These are phyloP conservation scores for Termitomyces sp. DNA, from an alignment of 1,284 basidiomycete genomes.

Conservation along the genomic window DNA sequence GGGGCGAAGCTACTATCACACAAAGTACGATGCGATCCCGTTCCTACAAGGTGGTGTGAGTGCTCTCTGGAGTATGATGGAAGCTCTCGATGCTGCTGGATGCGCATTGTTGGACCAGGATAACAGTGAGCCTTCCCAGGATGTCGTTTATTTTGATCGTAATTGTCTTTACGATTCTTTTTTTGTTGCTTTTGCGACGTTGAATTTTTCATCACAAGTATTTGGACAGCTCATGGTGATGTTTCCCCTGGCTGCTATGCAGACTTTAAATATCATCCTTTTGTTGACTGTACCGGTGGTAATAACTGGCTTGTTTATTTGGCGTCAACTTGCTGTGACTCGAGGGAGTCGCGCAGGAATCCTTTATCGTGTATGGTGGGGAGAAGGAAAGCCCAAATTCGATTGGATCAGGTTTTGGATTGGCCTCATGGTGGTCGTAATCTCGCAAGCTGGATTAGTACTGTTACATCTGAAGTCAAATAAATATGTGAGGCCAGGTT, in stretches of 20 bases:
- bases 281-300: constrained; percentile 59
- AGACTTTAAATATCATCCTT: constrained; percentile 52
- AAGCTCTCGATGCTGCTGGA: constrained; percentile 51
- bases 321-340: constrained; percentile 10
- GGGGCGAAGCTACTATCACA: constrained; percentile 67
- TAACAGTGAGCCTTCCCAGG: constrained; percentile 20
- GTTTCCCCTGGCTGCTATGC: constrained; percentile 46
- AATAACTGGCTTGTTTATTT: constrained; percentile 38
- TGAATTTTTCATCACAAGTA: constrained; percentile 35
- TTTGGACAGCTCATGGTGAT: constrained; percentile 52
- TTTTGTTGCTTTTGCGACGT: neutral
- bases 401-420: constrained; percentile 54
- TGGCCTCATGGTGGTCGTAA: constrained; percentile 40
- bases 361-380: neutral
- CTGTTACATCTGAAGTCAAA: constrained; percentile 49
- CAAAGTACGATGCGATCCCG: constrained; percentile 56
- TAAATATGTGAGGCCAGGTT: constrained; percentile 51
- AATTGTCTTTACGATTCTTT: constrained; percentile 22
- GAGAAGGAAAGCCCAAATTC: neutral
- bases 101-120: constrained; percentile 41
- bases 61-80: constrained; percentile 74
- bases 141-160: constrained; percentile 71
- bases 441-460: constrained; percentile 43
- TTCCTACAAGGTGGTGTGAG: constrained; percentile 45
- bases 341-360: neutral